Conservation (phyloP, 2,329 filamentous ascomycete genomes). For the Coniochaeta sp. region DNA sequence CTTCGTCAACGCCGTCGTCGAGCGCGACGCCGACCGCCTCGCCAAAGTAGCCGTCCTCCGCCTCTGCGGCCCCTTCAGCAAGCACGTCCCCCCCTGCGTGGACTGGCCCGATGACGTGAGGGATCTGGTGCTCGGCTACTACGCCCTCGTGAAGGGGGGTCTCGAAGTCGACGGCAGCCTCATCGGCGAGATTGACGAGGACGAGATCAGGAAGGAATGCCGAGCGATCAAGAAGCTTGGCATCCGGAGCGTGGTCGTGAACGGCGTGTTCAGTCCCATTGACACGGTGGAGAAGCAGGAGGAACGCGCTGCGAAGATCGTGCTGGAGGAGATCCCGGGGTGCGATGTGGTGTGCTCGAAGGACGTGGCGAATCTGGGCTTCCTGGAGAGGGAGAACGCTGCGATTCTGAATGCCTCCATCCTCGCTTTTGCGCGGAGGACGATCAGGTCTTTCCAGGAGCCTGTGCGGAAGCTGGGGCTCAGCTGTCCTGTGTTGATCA, state of each 20-base stretch:
- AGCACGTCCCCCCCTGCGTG: slow-evolving; percentile 40
- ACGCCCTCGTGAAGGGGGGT: slow-evolving; percentile 39
- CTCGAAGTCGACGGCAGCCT: slow-evolving; percentile 43
- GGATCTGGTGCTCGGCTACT: slow-evolving; percentile 36
- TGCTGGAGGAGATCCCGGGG: slow-evolving; percentile 28
- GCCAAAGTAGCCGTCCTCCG: slow-evolving; percentile 46
- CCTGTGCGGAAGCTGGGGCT: slow-evolving; percentile 43
- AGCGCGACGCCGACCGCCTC: slow-evolving; percentile 40
- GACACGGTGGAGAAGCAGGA: slow-evolving; percentile 42
- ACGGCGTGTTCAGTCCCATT: slow-evolving; percentile 46
- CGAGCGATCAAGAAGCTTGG: slow-evolving; percentile 29
- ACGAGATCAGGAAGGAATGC: slow-evolving; percentile 31
- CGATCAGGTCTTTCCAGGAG: slow-evolving; percentile 47
- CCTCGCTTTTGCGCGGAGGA: slow-evolving; percentile 47
- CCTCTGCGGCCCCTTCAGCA: slow-evolving; percentile 46
- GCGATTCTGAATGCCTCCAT: slow-evolving; percentile 60
- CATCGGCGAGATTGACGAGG: slow-evolving; percentile 37
- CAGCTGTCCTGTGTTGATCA: slow-evolving; percentile 50
- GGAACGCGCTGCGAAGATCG: slow-evolving; percentile 35
- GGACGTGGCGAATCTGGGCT: slow-evolving; percentile 45
- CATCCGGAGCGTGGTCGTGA: slow-evolving; percentile 39
- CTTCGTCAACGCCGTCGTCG: slow-evolving; percentile 52
- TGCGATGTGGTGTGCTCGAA: slow-evolving; percentile 42
- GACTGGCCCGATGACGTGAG: slow-evolving; percentile 47
- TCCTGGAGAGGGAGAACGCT: slow-evolving; percentile 58